A percentile compares a stretch with the other conserved stretches of the same genome.
Evolutionary conservation across 148 eudicot genomes (phyloP).

Genomic region (Cornus kousa): DNA sequence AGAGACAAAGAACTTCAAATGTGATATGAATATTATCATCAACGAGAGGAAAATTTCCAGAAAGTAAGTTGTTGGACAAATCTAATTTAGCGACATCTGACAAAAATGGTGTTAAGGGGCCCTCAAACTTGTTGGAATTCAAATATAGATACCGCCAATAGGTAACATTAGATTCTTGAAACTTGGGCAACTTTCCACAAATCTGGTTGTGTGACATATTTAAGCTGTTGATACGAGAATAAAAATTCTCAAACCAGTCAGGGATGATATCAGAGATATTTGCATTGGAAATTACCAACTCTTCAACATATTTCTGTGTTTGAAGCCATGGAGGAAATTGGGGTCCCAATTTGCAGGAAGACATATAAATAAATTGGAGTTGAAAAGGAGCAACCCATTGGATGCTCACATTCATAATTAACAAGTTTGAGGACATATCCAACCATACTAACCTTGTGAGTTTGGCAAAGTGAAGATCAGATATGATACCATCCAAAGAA

Average conservation of each 20-base stretch:
- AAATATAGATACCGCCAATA: no score
- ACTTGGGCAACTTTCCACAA: neutral
- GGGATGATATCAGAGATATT: neutral
- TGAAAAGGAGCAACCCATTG: neutral
- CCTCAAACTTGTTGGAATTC: no score
- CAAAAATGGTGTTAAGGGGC: no score
- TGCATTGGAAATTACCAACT: neutral
- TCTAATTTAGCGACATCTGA: no score
- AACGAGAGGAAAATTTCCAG: no score
- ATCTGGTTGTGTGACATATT: neutral
- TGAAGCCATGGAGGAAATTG: neutral
- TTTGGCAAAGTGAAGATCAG: neutral
- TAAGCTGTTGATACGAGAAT: neutral
- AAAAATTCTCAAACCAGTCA: neutral
- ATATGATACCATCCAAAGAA: neutral
- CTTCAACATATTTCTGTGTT: neutral
- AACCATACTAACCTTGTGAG: neutral
- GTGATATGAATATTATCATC: no score
- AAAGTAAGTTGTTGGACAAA: no score
- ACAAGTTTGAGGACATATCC: neutral
- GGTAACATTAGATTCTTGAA: neutral
- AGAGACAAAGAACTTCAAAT: no score
- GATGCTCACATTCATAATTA: neutral
- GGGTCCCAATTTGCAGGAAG: neutral
- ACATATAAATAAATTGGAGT: neutral